Conservation (phyloP, 768 basidiomycete genomes). For the Xerocomellus intermedius region DNA sequence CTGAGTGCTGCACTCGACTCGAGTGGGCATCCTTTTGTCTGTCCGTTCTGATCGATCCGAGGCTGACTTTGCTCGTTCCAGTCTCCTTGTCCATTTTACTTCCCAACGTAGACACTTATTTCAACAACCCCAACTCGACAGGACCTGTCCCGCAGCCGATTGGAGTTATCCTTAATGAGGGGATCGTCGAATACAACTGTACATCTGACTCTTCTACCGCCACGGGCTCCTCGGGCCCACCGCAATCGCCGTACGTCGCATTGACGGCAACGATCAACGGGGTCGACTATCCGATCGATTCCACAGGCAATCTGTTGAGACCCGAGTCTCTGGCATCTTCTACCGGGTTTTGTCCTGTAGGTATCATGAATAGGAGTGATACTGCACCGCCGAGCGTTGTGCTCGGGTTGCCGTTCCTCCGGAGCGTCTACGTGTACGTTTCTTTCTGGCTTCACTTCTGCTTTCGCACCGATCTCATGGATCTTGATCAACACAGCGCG, state of each 20-base stretch:
- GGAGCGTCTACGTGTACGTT: constrained; percentile 33
- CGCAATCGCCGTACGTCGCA: constrained; percentile 21
- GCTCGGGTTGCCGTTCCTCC: constrained; percentile 29
- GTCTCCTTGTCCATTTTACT: constrained; percentile 16
- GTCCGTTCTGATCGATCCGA: not conserved
- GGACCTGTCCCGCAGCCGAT: constrained; percentile 24
- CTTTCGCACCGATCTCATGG: not conserved
- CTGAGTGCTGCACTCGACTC: constrained; percentile 26
- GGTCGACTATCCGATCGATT: constrained; percentile 32
- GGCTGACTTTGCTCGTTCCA: constrained; percentile 1
- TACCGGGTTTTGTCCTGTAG: constrained; percentile 19
- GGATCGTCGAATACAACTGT: constrained; percentile 18
- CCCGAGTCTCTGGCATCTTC: not conserved
- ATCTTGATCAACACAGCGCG: constrained; percentile 14
- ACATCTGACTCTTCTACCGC: not conserved
- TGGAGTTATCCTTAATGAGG: not conserved
- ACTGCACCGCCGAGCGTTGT: constrained; percentile 13
- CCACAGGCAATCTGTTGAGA: constrained; percentile 20
- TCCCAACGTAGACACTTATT: constrained; percentile 19
- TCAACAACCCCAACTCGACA: constrained; percentile 14
- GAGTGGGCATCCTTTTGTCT: constrained; percentile 11
- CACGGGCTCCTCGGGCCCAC: not conserved
- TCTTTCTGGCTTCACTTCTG: not conserved
- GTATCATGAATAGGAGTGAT: constrained; percentile 14
- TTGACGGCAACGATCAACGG: constrained; percentile 32